Evolutionary conservation across 2,329 filamentous ascomycete species (phyloP), one percentile per base, ranked within the genome.

Genomic region (Pseudogymnoascus sp.): DNA sequence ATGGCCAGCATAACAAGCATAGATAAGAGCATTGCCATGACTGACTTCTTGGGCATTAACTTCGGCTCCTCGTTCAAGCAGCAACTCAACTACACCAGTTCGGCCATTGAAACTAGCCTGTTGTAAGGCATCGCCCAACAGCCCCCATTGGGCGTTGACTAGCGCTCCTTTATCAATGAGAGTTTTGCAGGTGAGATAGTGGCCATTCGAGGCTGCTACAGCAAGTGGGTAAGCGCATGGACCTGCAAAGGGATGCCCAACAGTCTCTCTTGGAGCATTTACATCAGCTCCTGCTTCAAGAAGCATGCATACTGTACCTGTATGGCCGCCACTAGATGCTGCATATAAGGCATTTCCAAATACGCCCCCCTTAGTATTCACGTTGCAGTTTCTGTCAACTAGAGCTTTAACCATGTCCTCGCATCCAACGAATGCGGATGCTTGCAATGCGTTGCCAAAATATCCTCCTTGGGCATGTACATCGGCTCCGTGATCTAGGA

Each of bases 11-110:
- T 9, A n/a, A 28, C 43, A 49, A 28, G 43, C 43, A 28, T 14
- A 23, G 6, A n/a, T 3, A 49, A 49, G 12, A 28, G 43, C 12
- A 49, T 9, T 49, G 23, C 43, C 5, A 31, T 1, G 4, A 25
- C 1, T 1, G 41, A 16, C 16, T 16, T 16, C 16, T 16, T 2
- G 14, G 14, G 14, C 23, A 31, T 49, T 31, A n/a, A 61, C 41
- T 8, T 52, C 33, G 31, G 68, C 68, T 2, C 68, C 67, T 55
- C 67, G 31, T 35, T 64, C 9, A 11, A 66, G n/a, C 59, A 70
- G 41, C 3, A 70, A 52, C 18, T 66, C 37, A 23, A 58, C 37
- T 12, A 68, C 65, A 16, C 62, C 63, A 3, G 41, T 16, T 23
- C 62, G 58, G 8, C 59, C 18, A 40, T 63, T 58, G 2, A 5